These are phyloP conservation scores for Rheum nobile DNA, from an alignment of 148 eudicot genomes.

Conservation along the genomic window DNA sequence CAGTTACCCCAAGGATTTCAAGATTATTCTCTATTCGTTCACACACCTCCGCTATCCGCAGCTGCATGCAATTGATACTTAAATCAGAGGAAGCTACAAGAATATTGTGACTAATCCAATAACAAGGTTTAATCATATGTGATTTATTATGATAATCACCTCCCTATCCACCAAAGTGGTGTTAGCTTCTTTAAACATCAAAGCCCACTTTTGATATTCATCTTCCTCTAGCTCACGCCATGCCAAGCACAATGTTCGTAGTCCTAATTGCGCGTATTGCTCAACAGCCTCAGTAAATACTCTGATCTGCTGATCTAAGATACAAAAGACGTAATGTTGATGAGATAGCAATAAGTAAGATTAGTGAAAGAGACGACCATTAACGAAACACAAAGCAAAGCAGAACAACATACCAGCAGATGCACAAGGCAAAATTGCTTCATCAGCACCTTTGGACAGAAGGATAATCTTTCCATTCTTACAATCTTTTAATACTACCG, in stretches of 20 bases:
- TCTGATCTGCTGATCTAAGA: slow-evolving; percentile 65
- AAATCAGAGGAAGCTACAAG: neutral
- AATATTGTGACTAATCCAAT: neutral
- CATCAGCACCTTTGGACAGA: slow-evolving; percentile 93
- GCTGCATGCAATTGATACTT: slow-evolving; percentile 30
- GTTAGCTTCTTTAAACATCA: slow-evolving; percentile 81
- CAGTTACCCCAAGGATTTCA: slow-evolving; percentile 88
- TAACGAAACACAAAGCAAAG: neutral
- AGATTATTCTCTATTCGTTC: slow-evolving; percentile 70
- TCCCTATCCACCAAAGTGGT: slow-evolving; percentile 87
- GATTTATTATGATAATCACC: slow-evolving; percentile 26
- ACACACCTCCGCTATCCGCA: slow-evolving; percentile 90
- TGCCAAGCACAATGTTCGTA: slow-evolving; percentile 86
- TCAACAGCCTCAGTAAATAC: slow-evolving; percentile 71
- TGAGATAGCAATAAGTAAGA: slow-evolving; percentile 6
- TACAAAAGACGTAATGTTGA: neutral
- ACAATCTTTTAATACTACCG: slow-evolving; percentile 66
- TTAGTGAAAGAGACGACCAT: neutral
- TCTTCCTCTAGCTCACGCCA: slow-evolving; percentile 81
- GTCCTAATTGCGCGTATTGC: slow-evolving; percentile 75
- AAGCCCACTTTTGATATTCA: slow-evolving; percentile 83
- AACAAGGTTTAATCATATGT: slow-evolving; percentile 7
- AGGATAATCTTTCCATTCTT: slow-evolving; percentile 61
- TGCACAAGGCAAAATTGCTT: slow-evolving; percentile 67
- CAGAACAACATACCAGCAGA: slow-evolving; percentile 37